phyloP scores from a whole-genome alignment of 2,329 filamentous ascomycete species.

The Calonectria pseudoreteaudii region DNA sequence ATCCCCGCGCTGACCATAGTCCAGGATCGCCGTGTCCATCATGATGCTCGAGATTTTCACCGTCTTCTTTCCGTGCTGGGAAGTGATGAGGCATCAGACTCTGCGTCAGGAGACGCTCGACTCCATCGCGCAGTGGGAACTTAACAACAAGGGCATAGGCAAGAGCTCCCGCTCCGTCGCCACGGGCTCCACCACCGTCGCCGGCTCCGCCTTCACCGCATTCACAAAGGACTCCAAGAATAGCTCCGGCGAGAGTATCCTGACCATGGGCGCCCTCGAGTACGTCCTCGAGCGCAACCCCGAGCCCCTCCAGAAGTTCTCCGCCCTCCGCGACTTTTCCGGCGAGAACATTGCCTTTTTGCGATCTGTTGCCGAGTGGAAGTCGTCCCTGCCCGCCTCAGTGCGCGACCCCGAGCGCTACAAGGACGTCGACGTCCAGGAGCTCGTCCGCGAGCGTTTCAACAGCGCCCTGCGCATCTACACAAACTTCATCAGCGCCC shows the following conservation, averaged over 20 bases:
- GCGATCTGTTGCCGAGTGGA: conserved; percentile 62
- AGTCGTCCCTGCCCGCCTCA: conserved; percentile 43
- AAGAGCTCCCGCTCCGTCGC: conserved; percentile 48
- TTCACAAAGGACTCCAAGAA: conserved; percentile 49
- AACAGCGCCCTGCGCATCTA: conserved; percentile 65
- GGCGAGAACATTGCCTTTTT: conserved; percentile 77
- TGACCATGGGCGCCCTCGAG: conserved; percentile 54
- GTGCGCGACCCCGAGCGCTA: conserved; percentile 38
- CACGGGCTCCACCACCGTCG: conserved; percentile 48
- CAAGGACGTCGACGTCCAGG: conserved; percentile 39
- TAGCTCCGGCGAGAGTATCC: conserved; percentile 52
- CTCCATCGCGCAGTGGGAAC: conserved; percentile 61
- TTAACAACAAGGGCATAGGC: conserved; percentile 50
- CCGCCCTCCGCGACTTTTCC: conserved; percentile 74
- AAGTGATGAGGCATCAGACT: conserved; percentile 61
- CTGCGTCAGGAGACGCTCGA: conserved; percentile 61
- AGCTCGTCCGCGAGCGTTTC: conserved; percentile 62
- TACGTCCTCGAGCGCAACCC: conserved; percentile 70
- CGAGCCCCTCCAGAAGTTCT: conserved; percentile 71
- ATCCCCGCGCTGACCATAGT: neutral
- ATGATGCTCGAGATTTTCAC: conserved; percentile 73
- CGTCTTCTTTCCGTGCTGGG: conserved; percentile 72
- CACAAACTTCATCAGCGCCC: conserved; percentile 41
- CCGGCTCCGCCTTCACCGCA: conserved; percentile 51
- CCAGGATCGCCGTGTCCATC: conserved; percentile 69